phyloP scores from a whole-genome alignment of 2,329 filamentous ascomycete species.

The Colletotrichum gigasporum region DNA sequence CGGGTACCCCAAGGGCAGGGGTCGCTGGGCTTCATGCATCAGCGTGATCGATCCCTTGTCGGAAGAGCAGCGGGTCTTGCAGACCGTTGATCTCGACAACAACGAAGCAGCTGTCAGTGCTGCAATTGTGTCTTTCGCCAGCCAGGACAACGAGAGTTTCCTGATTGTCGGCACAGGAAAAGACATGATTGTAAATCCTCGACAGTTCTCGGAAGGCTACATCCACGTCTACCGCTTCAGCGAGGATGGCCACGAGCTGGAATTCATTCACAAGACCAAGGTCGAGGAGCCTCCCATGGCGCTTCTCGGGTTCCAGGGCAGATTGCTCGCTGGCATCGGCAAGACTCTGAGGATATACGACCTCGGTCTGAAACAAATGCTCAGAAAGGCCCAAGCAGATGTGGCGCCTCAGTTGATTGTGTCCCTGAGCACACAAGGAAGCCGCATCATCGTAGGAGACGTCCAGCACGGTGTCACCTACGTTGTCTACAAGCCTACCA shows the following conservation, averaged over 20 bases:
- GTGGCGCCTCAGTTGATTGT: conserved; percentile 86
- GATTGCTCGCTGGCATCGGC: conserved; percentile 85
- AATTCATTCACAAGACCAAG: conserved; percentile 97
- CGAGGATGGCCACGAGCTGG: conserved; percentile 85
- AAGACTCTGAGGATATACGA: conserved; percentile 88
- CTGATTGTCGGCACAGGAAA: conserved; percentile 95
- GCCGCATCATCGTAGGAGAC: conserved; percentile 90
- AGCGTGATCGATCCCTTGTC: conserved; percentile 86
- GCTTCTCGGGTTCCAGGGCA: conserved; percentile 92
- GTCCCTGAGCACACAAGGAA: conserved; percentile 88
- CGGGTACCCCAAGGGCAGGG: conserved; percentile 83
- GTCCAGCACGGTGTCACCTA: conserved; percentile 92
- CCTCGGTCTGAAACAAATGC: conserved; percentile 88
- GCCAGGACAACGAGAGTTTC: conserved; percentile 88
- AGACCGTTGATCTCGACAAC: conserved; percentile 82
- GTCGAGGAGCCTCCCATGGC: conserved; percentile 89
- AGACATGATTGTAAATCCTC: conserved; percentile 83
- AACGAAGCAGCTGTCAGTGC: conserved; percentile 94
- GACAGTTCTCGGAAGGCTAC: conserved; percentile 80
- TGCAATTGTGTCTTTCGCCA: conserved; percentile 84
- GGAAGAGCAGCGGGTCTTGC: conserved; percentile 74
- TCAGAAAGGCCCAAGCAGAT: conserved; percentile 89
- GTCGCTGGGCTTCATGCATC: conserved; percentile 96
- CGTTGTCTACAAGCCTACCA: conserved; percentile 91
- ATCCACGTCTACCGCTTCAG: conserved; percentile 93